Evolutionary conservation across 495 filamentous ascomycete species (phyloP).

Genomic region (Neurospora sp.): DNA sequence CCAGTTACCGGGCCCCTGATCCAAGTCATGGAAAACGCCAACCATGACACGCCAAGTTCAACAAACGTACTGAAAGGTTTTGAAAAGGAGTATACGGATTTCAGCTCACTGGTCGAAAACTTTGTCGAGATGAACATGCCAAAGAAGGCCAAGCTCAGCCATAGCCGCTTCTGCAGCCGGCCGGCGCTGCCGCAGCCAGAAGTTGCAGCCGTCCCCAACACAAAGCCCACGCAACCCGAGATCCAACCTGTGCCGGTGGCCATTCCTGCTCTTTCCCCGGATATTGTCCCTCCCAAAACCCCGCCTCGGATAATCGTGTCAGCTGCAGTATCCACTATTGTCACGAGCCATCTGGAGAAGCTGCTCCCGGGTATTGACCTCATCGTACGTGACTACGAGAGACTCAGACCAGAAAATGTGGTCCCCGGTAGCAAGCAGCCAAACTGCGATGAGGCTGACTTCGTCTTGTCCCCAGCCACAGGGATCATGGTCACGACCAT

Average conservation of each 20-base stretch:
- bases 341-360: constrained; percentile 38
- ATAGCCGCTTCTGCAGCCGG: constrained; percentile 7
- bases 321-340: constrained; percentile 31
- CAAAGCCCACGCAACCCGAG: background rate
- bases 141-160: constrained; percentile 22
- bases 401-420: constrained; percentile 27
- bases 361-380: constrained; percentile 43
- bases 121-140: constrained; percentile 32
- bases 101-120: constrained; percentile 28
- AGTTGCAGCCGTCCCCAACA: background rate
- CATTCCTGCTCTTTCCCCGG: constrained; percentile 14
- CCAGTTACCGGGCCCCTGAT: background rate
- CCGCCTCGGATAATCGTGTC: constrained; percentile 40
- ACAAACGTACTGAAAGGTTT: constrained; percentile 10
- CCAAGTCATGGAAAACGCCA: background rate
- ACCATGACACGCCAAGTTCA: background rate
- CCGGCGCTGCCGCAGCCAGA: background rate
- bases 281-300: constrained; percentile 8
- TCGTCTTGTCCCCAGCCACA: constrained; percentile 60
- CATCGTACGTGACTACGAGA: constrained; percentile 49
- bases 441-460: constrained; percentile 56
- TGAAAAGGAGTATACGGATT: constrained; percentile 10
- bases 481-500: constrained; percentile 64
- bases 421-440: constrained; percentile 21
- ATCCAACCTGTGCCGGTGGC: constrained; percentile 7